These are phyloP conservation scores for Penicillium soppii DNA, from an alignment of 495 filamentous ascomycete species.

Conservation along the genomic window DNA sequence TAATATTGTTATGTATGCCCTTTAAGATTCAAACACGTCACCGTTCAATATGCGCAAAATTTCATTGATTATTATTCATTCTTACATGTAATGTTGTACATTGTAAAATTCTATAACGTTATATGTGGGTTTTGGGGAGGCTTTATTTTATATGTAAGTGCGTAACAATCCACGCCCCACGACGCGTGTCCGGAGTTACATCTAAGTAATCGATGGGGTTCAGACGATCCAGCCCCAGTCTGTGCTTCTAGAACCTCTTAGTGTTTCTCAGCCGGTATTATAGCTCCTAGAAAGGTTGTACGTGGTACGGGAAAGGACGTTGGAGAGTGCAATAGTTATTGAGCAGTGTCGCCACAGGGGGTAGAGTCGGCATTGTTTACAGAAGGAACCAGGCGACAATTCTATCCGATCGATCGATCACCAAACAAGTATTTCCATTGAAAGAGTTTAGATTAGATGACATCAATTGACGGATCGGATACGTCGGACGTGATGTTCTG, in stretches of 20 bases:
- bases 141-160: not conserved
- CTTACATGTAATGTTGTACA: not conserved
- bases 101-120: too few species aligned
- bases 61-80: too few species aligned
- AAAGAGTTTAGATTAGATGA: not conserved
- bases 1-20: too few species aligned
- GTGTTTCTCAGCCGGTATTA: too few species aligned
- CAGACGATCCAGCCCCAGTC: too few species aligned
- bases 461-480: not conserved
- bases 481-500: not conserved
- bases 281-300: not conserved
- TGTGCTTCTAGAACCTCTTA: too few species aligned
- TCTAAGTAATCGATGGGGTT: too few species aligned
- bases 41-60: too few species aligned
- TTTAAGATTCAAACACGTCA: too few species aligned
- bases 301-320: not conserved
- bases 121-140: not conserved
- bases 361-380: not conserved
- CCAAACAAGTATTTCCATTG: too few species aligned
- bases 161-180: constrained; percentile 5
- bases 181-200: constrained; percentile 10
- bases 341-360: not conserved
- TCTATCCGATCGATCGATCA: too few species aligned
- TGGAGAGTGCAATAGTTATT: not conserved
- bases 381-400: constrained; percentile 4